Percentiles rank a stretch among this genome's conserved stretches.
phyloP scores from a whole-genome alignment of 2,329 filamentous ascomycete species.

The Ampelomyces quisqualis region DNA sequence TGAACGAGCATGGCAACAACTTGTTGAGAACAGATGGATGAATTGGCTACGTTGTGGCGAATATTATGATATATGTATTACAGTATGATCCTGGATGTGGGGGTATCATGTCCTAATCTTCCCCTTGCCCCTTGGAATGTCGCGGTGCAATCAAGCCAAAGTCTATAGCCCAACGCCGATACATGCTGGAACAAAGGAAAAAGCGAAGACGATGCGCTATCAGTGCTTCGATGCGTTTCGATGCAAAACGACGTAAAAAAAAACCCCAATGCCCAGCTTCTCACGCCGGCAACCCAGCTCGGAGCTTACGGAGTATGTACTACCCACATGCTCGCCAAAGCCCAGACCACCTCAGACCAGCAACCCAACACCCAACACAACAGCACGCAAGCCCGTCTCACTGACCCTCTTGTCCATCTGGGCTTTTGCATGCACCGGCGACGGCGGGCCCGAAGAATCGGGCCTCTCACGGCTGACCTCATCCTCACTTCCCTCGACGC shows the following conservation, averaged over 20 bases:
- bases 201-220: constrained; percentile 10
- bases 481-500: constrained; percentile 8
- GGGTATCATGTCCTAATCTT: constrained; percentile 2
- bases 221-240: constrained; percentile 2
- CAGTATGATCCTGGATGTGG: background rate
- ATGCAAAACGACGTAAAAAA: constrained; percentile 3
- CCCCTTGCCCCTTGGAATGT: background rate
- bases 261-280: no score
- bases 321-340: no score
- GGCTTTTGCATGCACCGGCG: constrained; percentile 27
- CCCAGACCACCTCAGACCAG: constrained; percentile 29
- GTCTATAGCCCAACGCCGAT: background rate
- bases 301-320: no score
- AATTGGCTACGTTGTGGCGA: no score
- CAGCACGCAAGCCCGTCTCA: constrained; percentile 21
- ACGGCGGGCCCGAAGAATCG: constrained; percentile 25
- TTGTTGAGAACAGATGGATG: no score
- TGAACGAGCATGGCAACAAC: no score
- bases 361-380: constrained; percentile 23
- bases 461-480: constrained; percentile 4
- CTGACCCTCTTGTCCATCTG: constrained; percentile 25
- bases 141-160: background rate
- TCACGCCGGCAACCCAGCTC: no score
- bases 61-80: background rate
- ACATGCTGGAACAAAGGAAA: background rate